These are phyloP conservation scores for Alloteropsis angusta DNA, from an alignment of 202 grass and related monocot genomes.

Conservation along the genomic window DNA sequence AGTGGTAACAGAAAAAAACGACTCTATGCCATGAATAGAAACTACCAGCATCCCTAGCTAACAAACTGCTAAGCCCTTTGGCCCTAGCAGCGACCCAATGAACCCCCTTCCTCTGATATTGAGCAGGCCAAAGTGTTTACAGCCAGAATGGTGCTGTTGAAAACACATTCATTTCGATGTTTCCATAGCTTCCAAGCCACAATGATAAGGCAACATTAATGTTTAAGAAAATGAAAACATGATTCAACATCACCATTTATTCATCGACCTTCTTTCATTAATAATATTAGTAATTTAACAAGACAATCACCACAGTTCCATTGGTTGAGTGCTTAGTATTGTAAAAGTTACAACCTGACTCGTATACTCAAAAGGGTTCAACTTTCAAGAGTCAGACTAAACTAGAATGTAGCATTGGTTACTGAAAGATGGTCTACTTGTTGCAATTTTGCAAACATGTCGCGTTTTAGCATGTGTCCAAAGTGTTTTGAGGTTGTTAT, in stretches of 20 bases:
- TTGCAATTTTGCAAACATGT: neutral
- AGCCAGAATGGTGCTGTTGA: too few species aligned
- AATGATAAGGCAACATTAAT: neutral
- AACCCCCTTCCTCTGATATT: too few species aligned
- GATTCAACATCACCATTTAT: neutral
- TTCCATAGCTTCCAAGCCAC: too few species aligned
- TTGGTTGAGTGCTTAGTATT: neutral
- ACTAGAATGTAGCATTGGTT: neutral
- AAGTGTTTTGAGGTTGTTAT: neutral
- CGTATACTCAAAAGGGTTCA: neutral
- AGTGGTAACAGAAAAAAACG: too few species aligned
- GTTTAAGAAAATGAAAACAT: neutral
- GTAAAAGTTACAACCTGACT: neutral
- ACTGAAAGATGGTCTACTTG: slow-evolving; percentile 10
- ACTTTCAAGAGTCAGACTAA: too few species aligned
- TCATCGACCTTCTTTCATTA: neutral
- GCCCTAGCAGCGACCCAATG: too few species aligned
- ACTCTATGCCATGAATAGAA: too few species aligned
- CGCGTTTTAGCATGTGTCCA: neutral
- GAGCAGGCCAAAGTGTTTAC: too few species aligned
- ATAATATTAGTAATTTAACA: neutral
- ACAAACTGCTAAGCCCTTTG: too few species aligned
- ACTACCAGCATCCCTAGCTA: too few species aligned
- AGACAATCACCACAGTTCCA: neutral
- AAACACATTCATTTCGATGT: too few species aligned